Percentiles rank a stretch among this genome's conserved stretches.
Evolutionary conservation across 192 early-diverging fungal genomes (phyloP).

Genomic region (Umbelopsis isabellina): DNA sequence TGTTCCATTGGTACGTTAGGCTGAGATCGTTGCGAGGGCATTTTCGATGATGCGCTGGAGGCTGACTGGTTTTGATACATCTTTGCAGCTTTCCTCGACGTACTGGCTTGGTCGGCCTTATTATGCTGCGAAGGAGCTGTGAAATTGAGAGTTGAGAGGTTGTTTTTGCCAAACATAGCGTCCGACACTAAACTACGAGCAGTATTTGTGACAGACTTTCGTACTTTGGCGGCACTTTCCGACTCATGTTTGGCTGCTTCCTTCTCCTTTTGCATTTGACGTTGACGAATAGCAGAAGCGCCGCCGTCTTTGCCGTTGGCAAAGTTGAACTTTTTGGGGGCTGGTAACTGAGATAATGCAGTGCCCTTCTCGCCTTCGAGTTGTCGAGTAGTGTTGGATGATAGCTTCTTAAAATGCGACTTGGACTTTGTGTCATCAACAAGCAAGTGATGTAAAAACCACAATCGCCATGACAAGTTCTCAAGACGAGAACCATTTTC

Average conservation of each 20-base stretch:
- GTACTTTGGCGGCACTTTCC: background rate
- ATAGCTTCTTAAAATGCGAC: slow-evolving; percentile 58
- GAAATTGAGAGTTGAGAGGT: slow-evolving; percentile 13
- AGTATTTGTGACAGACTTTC: slow-evolving; percentile 7
- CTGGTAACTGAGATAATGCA: slow-evolving; percentile 19
- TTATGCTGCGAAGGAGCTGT: background rate
- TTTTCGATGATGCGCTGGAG: background rate
- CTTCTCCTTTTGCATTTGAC: slow-evolving; percentile 9
- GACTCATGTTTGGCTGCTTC: background rate
- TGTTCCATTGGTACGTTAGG: slow-evolving; percentile 22
- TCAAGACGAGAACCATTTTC: slow-evolving; percentile 82
- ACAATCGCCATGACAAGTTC: slow-evolving; percentile 85
- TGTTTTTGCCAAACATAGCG: background rate
- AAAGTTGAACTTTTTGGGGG: slow-evolving; percentile 20
- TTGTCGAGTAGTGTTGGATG: slow-evolving; percentile 30
- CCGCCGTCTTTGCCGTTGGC: slow-evolving; percentile 4
- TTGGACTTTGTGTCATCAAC: slow-evolving; percentile 53
- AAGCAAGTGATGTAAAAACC: slow-evolving; percentile 73
- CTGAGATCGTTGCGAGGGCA: background rate
- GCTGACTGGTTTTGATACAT: background rate
- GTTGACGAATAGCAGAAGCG: background rate
- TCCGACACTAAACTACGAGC: slow-evolving; percentile 8
- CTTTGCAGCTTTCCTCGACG: background rate
- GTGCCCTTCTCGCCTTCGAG: slow-evolving; percentile 25
- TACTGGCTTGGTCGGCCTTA: background rate